These are phyloP conservation scores for Botrytis elliptica DNA, from an alignment of 2,329 filamentous ascomycete genomes.

Conservation along the genomic window DNA sequence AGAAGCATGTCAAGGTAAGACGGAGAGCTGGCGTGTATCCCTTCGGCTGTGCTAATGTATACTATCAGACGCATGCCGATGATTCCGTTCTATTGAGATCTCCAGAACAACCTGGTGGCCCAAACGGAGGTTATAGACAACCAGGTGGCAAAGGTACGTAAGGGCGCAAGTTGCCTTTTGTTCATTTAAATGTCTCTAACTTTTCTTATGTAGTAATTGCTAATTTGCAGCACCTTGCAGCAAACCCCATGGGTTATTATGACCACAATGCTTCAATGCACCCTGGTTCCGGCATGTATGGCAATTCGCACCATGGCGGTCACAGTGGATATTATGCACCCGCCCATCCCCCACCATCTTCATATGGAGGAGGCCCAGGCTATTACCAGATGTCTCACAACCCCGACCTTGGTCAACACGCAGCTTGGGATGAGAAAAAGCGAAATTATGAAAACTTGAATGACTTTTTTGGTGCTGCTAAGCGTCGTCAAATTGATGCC, in stretches of 20 bases:
- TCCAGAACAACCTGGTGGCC: constrained; percentile 37
- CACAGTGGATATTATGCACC: constrained; percentile 52
- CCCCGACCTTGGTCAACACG: constrained; percentile 65
- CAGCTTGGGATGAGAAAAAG: constrained; percentile 70
- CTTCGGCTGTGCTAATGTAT: constrained; percentile 11
- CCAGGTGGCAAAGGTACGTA: constrained; percentile 40
- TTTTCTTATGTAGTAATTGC: constrained; percentile 33
- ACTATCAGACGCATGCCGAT: constrained; percentile 77
- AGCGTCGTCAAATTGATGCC: constrained; percentile 87
- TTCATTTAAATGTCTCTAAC: constrained; percentile 34
- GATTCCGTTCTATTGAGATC: constrained; percentile 70
- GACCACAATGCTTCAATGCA: constrained; percentile 63
- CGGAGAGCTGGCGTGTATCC: constrained; percentile 20
- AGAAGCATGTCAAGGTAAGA: constrained; percentile 91
- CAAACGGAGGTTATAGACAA: constrained; percentile 52
- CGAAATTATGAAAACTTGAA: constrained; percentile 82
- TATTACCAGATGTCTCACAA: constrained; percentile 72
- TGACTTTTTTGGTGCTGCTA: constrained; percentile 91
- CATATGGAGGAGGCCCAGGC: constrained; percentile 61
- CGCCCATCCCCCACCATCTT: constrained; percentile 46
- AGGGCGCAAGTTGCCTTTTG: constrained; percentile 31
- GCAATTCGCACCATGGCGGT: constrained; percentile 54
- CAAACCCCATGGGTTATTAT: constrained; percentile 50
- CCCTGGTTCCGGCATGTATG: constrained; percentile 49
- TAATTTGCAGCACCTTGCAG: constrained; percentile 39